phyloP scores from a whole-genome alignment of 192 early-diverging fungal species.

The Gaertneriomyces semiglobifer region DNA sequence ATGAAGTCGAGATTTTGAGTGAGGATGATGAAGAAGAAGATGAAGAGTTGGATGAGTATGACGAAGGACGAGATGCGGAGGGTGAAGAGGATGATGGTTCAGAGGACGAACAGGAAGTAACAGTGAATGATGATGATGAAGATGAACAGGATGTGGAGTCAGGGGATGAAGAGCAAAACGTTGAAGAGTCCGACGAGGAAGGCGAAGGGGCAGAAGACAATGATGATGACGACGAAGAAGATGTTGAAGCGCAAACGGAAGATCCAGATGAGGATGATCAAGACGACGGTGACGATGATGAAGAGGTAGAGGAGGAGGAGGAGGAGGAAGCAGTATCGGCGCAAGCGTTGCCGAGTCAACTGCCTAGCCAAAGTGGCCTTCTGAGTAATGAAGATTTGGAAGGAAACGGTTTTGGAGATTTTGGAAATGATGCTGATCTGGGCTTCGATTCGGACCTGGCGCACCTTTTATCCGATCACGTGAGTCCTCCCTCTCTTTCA shows the following conservation, averaged over 20 bases:
- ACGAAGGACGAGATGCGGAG: neutral
- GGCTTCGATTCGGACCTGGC: too few species aligned
- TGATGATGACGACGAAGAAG: conserved; percentile 8
- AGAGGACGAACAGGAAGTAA: neutral
- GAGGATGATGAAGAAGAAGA: conserved; percentile 26
- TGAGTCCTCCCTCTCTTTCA: too few species aligned
- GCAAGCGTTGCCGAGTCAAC: neutral
- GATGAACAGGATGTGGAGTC: conserved; percentile 6
- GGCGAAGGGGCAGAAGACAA: neutral
- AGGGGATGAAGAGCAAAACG: neutral
- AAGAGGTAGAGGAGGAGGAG: neutral
- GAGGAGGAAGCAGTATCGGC: conserved; percentile 1
- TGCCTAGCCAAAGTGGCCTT: neutral
- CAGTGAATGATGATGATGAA: conserved; percentile 2
- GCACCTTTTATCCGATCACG: too few species aligned
- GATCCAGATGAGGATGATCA: conserved; percentile 10
- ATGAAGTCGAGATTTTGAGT: conserved; percentile 15
- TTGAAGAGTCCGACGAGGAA: neutral
- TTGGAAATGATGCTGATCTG: too few species aligned
- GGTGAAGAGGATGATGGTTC: neutral
- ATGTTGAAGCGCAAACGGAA: neutral
- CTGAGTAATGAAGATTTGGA: too few species aligned
- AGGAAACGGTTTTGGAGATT: too few species aligned
- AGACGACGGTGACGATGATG: conserved; percentile 11
- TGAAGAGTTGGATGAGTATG: conserved; percentile 8